Evolutionary conservation across 1,284 basidiomycete species (phyloP), one percentile per base, ranked within the genome.

Genomic region (Ganoderma boninense): DNA sequence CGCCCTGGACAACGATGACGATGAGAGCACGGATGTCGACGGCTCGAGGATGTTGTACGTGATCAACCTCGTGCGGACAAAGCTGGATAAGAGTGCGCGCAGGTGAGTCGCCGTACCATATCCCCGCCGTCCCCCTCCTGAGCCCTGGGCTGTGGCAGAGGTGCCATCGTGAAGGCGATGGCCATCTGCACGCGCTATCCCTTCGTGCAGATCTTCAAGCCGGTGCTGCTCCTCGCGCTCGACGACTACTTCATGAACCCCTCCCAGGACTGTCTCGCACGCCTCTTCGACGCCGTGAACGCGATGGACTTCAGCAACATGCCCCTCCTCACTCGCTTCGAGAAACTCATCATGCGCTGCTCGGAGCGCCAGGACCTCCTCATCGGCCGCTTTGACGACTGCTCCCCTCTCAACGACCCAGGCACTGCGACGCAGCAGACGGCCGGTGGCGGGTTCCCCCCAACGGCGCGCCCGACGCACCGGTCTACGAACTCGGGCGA

Each of bases 161-260:
- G 97, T 67, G 97, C 97, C 0, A 90, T 94, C 74, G 97, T 99
- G 73, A 95, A 98, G 82, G 97, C 97, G 4, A 89, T 99, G 84
- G 97, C 97, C 20, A 95, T 99, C 74, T 98, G 96, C 78, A 97
- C 97, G 0, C 91, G 93, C 35, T 93, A 97, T 82, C 97, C 98
- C 0, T 99, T 95, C 81, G 96, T 99, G 70, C 96, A 98, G 77
- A 95, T 99, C 77, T 99, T 98, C 90, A 98, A 99, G 95, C 97
- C 97, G 6, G 90, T 98, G 44, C 88, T 99, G 4, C 85, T 98
- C 0, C 92, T 99, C 77, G 97, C 97, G 1, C 87, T 99, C 43
- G 97, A 99, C 79, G 96, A 98, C 82, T 99, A 99, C 84, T 97
- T 98, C 81, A 85, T 88, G 49, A 88, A 92, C 70, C 96, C 97